These are phyloP conservation scores for Phytophthora sp. DNA, from an alignment of 352 stramenopile genomes.

Conservation along the genomic window DNA sequence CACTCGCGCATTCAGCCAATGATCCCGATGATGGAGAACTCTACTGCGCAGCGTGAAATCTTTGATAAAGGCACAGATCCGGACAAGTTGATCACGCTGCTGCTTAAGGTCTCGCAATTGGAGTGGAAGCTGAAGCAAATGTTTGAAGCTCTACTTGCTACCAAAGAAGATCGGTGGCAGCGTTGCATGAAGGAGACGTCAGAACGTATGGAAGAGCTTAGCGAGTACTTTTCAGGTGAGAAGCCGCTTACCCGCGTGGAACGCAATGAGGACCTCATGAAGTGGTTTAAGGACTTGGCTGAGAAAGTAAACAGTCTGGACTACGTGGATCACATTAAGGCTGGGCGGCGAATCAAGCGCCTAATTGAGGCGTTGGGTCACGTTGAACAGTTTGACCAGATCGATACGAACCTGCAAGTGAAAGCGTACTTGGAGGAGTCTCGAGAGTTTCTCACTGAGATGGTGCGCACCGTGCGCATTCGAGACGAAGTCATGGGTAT, in stretches of 20 bases:
- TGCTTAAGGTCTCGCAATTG: slow-evolving; percentile 94
- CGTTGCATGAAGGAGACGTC: slow-evolving; percentile 88
- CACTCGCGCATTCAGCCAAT: slow-evolving; percentile 91
- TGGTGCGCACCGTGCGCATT: slow-evolving; percentile 95
- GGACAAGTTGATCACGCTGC: slow-evolving; percentile 89
- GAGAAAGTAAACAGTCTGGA: slow-evolving; percentile 92
- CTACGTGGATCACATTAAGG: slow-evolving; percentile 93
- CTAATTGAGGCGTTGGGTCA: slow-evolving; percentile 93
- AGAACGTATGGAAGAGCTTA: slow-evolving; percentile 93
- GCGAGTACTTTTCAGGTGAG: slow-evolving; percentile 94
- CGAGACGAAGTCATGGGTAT: slow-evolving; percentile 92
- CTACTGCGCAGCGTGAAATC: slow-evolving; percentile 76
- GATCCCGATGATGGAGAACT: slow-evolving; percentile 90
- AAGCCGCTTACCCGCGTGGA: slow-evolving; percentile 92
- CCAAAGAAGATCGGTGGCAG: slow-evolving; percentile 93
- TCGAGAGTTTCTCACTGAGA: slow-evolving; percentile 92
- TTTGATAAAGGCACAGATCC: slow-evolving; percentile 85
- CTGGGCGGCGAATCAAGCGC: slow-evolving; percentile 93
- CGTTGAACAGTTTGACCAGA: slow-evolving; percentile 96
- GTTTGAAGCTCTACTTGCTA: slow-evolving; percentile 89
- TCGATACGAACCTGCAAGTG: slow-evolving; percentile 95
- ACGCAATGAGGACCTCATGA: slow-evolving; percentile 93
- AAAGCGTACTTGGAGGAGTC: slow-evolving; percentile 94
- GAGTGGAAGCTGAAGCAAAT: slow-evolving; percentile 96
- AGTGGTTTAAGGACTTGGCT: slow-evolving; percentile 93